Evolutionary conservation across 768 basidiomycete genomes (phyloP).

Genomic region (Kwoniella sp.): DNA sequence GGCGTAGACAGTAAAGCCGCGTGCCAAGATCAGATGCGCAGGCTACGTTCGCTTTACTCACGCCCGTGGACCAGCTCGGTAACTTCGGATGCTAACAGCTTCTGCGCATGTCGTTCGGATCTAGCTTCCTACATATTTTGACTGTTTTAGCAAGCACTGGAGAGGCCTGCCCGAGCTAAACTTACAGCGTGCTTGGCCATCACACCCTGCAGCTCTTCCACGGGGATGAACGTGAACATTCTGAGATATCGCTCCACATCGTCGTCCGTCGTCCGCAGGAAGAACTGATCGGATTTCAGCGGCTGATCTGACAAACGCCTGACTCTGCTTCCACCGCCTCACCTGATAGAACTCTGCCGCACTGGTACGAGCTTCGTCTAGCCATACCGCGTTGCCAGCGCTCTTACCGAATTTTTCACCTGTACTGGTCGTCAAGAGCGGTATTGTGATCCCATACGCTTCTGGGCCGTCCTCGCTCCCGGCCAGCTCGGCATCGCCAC

Average conservation of each 20-base stretch:
- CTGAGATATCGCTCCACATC: constrained; percentile 76
- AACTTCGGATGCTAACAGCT: constrained; percentile 58
- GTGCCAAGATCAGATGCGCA: no score
- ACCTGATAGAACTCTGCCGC: constrained; percentile 95
- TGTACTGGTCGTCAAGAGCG: constrained; percentile 78
- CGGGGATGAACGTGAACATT: constrained; percentile 72
- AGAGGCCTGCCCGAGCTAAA: not conserved
- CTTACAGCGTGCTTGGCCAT: constrained; percentile 61
- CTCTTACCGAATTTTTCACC: constrained; percentile 98
- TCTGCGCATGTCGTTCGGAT: constrained; percentile 55
- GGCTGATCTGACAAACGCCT: not conserved
- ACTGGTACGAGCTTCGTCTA: constrained; percentile 72
- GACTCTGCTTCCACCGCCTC: constrained; percentile 6
- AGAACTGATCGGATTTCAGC: constrained; percentile 62
- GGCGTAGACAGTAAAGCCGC: not conserved
- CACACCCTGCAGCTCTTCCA: constrained; percentile 58
- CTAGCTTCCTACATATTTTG: not conserved
- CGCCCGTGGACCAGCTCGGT: constrained; percentile 62
- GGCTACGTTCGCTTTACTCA: no score
- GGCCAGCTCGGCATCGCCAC: not conserved
- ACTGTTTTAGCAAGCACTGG: not conserved
- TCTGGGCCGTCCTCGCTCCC: constrained; percentile 26
- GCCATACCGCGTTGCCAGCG: constrained; percentile 90
- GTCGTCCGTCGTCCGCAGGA: constrained; percentile 71
- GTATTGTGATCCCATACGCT: constrained; percentile 84